Evolutionary conservation across 2,329 filamentous ascomycete species (phyloP), one percentile per base, ranked within the genome.

Genomic region (Talaromyces amestolkiae): DNA sequence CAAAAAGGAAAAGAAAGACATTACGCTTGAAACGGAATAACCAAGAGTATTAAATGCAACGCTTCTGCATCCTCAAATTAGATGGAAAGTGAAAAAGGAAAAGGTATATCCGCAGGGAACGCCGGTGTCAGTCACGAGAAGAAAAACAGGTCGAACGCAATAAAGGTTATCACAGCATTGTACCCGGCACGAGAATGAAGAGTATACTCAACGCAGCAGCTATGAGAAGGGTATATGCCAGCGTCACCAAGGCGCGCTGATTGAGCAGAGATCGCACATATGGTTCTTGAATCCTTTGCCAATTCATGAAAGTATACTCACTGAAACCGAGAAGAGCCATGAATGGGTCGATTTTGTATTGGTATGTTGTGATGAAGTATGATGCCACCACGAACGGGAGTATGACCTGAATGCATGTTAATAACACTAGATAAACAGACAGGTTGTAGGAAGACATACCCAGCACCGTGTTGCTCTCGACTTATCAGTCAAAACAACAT

Each of bases 261-360:
- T 87, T 88, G 64, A 99, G 85, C 22, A 98, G 87, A 74, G 88
- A 91, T 69, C 92, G 90, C 64, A 99, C 91, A 75, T 95, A 99
- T 0, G 93, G 91, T 78, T 99, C 95, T 64, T 91, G 88, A 69
- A 98, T 92, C 47, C 87, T 86, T 27, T 91, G 90, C 82, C 96
- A 97, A 78, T 89, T 91, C 84, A 97, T 93, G 60, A 96, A 93
- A 0, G 94, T 97, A 80, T 98, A 97, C 81, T 99, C 96, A 81
- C 93, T 97, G 77, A 89, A 90, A 41, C 94, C 93, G n/a, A 91
- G 77, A 22, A 98, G 84, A 4, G 93, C 95, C 77, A 98, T 87
- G 68, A 97, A 83, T 0, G 96, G 94, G 73, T 99, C 95, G 61
- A 99, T 87, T 69, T 92, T 93, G 80, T 98, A 99, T 77, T 98